Conservation (phyloP, 768 basidiomycete species). For the Galerina sulciceps region DNA sequence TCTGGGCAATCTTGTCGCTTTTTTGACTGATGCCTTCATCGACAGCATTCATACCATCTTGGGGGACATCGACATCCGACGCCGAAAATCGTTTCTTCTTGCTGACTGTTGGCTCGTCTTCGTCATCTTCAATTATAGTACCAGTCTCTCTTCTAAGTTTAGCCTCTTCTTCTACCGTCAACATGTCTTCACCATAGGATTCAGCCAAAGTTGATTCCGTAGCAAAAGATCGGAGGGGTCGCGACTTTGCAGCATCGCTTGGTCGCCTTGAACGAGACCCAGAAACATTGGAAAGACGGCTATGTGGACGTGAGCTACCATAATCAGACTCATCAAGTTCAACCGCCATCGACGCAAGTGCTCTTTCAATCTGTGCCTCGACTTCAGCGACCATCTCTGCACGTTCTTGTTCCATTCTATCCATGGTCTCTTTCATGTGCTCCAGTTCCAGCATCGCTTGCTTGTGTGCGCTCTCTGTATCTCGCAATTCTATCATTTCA, state of each 20-base stretch:
- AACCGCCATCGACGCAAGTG: constrained; percentile 83
- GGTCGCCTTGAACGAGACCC: constrained; percentile 58
- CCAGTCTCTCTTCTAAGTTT: constrained; percentile 48
- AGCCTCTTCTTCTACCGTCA: constrained; percentile 22
- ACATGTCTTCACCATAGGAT: constrained; percentile 48
- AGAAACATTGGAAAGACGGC: constrained; percentile 67
- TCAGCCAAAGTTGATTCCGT: constrained; percentile 86
- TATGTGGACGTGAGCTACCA: constrained; percentile 67
- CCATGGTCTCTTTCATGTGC: constrained; percentile 84
- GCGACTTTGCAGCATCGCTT: constrained; percentile 60
- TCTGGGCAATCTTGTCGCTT: constrained; percentile 87
- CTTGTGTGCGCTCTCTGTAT: constrained; percentile 82
- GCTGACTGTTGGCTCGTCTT: constrained; percentile 50
- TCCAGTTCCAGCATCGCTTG: constrained; percentile 83
- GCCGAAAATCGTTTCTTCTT: constrained; percentile 85
- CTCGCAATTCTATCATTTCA: constrained; percentile 63
- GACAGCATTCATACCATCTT: constrained; percentile 85
- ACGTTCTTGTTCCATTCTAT: constrained; percentile 85
- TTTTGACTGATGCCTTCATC: constrained; percentile 84
- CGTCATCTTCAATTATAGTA: constrained; percentile 61
- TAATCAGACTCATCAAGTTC: constrained; percentile 82
- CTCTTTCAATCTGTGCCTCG: constrained; percentile 88
- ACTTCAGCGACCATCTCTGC: constrained; percentile 93
- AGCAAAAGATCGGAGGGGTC: constrained; percentile 68
- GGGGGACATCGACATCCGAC: constrained; percentile 61